These are phyloP conservation scores for Aspergillus felis DNA, from an alignment of 2,329 filamentous ascomycete species.

Conservation along the genomic window DNA sequence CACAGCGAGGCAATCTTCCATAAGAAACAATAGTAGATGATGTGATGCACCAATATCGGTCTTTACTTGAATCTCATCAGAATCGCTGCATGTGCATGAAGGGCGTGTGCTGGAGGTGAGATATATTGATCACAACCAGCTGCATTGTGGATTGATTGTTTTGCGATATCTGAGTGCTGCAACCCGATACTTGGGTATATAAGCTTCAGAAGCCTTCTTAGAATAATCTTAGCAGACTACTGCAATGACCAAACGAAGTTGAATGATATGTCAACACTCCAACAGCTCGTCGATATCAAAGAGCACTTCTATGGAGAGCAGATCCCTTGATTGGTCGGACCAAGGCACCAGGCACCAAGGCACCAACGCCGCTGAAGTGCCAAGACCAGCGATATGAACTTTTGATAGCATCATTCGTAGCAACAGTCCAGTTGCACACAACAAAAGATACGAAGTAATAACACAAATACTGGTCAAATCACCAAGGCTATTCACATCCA, in stretches of 20 bases:
- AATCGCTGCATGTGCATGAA: neutral
- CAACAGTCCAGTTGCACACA: neutral
- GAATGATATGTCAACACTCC: neutral
- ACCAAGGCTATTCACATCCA: neutral
- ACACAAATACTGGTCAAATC: neutral
- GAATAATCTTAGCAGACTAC: neutral
- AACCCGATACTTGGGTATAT: neutral
- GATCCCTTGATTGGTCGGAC: neutral
- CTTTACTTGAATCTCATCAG: neutral
- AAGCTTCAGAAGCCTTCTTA: no score
- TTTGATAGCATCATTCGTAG: neutral
- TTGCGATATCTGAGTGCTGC: no score
- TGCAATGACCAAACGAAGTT: neutral
- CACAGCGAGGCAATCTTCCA: no score
- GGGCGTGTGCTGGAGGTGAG: neutral
- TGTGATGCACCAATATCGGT: no score
- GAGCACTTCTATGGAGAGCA: no score
- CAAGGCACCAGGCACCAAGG: neutral
- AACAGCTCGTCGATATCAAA: neutral
- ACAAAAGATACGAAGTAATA: neutral
- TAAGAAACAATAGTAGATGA: no score
- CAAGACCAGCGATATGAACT: neutral
- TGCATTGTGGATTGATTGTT: no score
- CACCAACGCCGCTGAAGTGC: neutral
- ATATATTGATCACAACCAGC: neutral